Evolutionary conservation across 768 basidiomycete genomes (phyloP), one percentile per base, ranked within the genome.

Genomic region (Mycena galopus): DNA sequence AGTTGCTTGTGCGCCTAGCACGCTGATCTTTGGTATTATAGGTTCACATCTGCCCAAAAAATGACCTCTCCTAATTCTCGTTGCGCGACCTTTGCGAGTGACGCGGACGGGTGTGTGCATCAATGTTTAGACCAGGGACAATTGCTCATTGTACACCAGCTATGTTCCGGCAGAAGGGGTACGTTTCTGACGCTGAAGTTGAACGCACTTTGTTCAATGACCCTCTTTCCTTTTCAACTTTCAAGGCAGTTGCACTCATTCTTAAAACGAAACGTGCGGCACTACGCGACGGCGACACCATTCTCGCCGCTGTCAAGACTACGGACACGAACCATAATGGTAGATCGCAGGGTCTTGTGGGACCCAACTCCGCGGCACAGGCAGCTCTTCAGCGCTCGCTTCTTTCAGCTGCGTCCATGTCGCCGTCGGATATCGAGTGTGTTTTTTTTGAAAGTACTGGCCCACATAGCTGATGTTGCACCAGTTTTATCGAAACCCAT

Each of bases 161-260:
- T 84, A 84, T 64, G 82, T 81, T 35, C 81, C 83, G 4, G 76
- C 82, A 3, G 83, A 84, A 74, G 83, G 82, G 32, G 82, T 70
- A 64, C 23, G 62, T 27, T 29, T 32, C 21, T 4, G 47, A 21
- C 6, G n/a, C n/a, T n/a, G n/a, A n/a, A n/a, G 14, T 23, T 21
- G 27, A 3, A 44, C 10, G 0, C 27, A n/a, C n/a, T 19, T 27
- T 3, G 6, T 37, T 14, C 32, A 2, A 42, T n/a, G 16, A 27
- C 14, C 23, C 9, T 8, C 10, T 30, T 4, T 17, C 21, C 14
- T n/a, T n/a, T n/a, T n/a, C n/a, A n/a, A n/a, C 30, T 30, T 35
- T 39, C 29, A 23, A 71, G 69, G 65, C 81, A 7, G 80, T 79
- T 32, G 80, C 81, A 47, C 64, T 84, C 7, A 76, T 84, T 37